phyloP scores from a whole-genome alignment of 306 rosid species.

The Luffa aegyptiaca region DNA sequence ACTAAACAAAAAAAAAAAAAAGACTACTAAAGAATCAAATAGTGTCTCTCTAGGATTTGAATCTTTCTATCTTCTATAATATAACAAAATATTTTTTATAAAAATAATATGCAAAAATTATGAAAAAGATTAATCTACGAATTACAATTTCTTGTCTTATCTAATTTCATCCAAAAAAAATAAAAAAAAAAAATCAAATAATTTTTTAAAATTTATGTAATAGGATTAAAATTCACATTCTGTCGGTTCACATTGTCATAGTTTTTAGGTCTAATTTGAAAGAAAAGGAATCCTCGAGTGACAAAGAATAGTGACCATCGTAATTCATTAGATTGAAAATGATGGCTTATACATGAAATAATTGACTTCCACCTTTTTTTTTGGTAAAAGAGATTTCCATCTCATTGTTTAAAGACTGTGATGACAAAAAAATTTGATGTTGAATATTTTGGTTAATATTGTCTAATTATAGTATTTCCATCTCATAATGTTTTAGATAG shows the following conservation, averaged over 20 bases:
- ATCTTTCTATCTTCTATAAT: too few species aligned
- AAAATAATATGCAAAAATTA: not conserved
- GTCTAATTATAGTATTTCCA: not conserved
- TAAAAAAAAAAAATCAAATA: not conserved
- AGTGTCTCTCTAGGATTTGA: too few species aligned
- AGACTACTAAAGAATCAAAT: too few species aligned
- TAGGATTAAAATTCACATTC: not conserved
- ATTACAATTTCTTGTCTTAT: not conserved
- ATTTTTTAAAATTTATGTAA: not conserved
- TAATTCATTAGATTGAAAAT: not conserved
- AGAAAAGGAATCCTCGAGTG: not conserved
- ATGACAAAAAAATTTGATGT: not conserved
- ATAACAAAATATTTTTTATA: too few species aligned
- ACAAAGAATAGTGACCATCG: not conserved
- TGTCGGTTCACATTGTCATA: not conserved
- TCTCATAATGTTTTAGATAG: too few species aligned
- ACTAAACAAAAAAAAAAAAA: too few species aligned
- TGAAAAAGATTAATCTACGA: not conserved
- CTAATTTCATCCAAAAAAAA: not conserved
- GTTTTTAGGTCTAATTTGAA: not conserved
- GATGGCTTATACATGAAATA: not conserved
- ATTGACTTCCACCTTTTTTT: not conserved
- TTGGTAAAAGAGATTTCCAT: too few species aligned
- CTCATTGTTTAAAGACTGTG: not conserved
- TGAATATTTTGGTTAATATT: too few species aligned